A percentile compares a stretch with the other conserved stretches of the same genome.
Evolutionary conservation across 768 basidiomycete species (phyloP).

Genomic region (Serpula lacrymans): DNA sequence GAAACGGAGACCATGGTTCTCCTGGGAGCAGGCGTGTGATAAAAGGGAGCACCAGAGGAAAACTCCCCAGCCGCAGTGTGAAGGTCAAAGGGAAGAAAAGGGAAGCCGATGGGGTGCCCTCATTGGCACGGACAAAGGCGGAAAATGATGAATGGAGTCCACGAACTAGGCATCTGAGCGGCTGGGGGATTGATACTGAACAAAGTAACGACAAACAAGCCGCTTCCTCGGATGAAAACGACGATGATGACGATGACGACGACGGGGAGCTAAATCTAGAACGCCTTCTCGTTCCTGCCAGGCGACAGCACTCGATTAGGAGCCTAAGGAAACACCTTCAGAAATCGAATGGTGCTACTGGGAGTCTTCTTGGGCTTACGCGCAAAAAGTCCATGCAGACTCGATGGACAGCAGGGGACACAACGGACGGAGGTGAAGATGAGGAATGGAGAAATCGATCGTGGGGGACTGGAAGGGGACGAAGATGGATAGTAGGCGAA

Average conservation of each 20-base stretch:
- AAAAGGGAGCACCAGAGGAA: conserved; percentile 24
- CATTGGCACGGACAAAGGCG: conserved; percentile 54
- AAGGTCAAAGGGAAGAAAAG: conserved; percentile 23
- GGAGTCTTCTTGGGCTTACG: conserved; percentile 11
- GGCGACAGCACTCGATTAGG: conserved; percentile 69
- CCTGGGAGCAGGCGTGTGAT: conserved; percentile 14
- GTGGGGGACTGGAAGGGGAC: conserved; percentile 17
- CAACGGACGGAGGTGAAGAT: not conserved
- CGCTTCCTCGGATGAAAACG: conserved; percentile 19
- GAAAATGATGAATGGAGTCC: conserved; percentile 57
- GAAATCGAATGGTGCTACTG: conserved; percentile 11
- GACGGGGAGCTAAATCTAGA: conserved; percentile 64
- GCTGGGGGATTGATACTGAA: conserved; percentile 25
- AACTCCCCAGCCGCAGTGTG: conserved; percentile 14
- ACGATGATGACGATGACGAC: conserved; percentile 42
- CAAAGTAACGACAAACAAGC: conserved; percentile 8
- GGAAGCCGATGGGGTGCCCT: conserved; percentile 46
- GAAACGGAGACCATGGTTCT: conserved; percentile 20
- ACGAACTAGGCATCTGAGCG: conserved; percentile 30
- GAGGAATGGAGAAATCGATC: conserved; percentile 17
- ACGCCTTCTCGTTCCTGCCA: conserved; percentile 64
- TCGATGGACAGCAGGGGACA: conserved; percentile 10
- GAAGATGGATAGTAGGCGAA: conserved; percentile 24
- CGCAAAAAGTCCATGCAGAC: conserved; percentile 13
- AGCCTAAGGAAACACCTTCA: conserved; percentile 65